Evolutionary conservation across 805 yeast genomes (phyloP), one percentile per base, ranked within the genome.

Genomic region (Saturnispora saitoi): DNA sequence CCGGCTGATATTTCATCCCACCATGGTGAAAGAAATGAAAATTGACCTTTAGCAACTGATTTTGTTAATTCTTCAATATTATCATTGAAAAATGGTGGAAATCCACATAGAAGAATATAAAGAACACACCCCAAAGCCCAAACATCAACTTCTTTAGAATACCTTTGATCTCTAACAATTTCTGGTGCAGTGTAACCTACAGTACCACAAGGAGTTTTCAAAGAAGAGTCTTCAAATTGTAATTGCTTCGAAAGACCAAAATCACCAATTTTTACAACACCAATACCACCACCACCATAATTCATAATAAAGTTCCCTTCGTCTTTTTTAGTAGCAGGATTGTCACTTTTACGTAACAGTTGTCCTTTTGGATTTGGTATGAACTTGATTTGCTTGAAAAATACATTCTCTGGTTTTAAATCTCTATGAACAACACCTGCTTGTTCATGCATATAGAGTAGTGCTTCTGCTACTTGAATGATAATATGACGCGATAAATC

Each of bases 161-260:
- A 93, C 42, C 81, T 75, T 69, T 90, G 95, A 65, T 93, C 98
- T 55, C 84, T 81, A 37, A 93, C 98, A 57, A 93, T 91, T 66
- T 93, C 99, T 0, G 99, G 99, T 0, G 99, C 99, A 2, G 98
- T 91, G 61, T 93, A 93, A 3, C 98, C 98, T 15, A 93, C 96
- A 1, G 99, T 93, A 45, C 99, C 99, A 68, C 99, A 93, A 0
- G 99, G 99, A 0, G 99, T 93, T 74, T 88, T 87, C 34, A 63
- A 48, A 20, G 97, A 86, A 12, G 37, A 20, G 3, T 39, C 43
- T 58, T 86, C 86, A 43, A 82, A 77, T 81, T 89, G 84, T 30
- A 91, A 80, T 61, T 89, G 86, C 66, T 93, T 93, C 3, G 96
- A 87, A 17, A 93, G 70, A 0, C 99, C 99, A 67, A 93, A 93